Percentiles rank a stretch among this genome's conserved stretches.
phyloP scores from a whole-genome alignment of 2,329 filamentous ascomycete species.

The Aspergillus eucalypticola region DNA sequence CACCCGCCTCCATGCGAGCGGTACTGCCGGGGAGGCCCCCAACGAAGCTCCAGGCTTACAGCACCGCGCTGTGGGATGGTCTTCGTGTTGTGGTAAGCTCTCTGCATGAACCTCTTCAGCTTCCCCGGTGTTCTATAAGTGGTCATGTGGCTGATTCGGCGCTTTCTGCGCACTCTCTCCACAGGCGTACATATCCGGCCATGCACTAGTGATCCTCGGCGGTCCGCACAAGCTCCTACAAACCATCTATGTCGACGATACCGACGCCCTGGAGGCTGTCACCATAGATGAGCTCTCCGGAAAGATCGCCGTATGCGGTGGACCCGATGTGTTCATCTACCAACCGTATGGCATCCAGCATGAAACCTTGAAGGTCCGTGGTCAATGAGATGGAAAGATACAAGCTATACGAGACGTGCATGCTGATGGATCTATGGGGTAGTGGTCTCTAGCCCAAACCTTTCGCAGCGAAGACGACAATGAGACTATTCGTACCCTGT shows the following conservation, averaged over 20 bases:
- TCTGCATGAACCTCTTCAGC: neutral
- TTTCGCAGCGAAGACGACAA: slow-evolving; percentile 48
- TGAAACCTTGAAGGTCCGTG: slow-evolving; percentile 69
- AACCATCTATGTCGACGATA: slow-evolving; percentile 83
- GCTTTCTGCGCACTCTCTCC: slow-evolving; percentile 14
- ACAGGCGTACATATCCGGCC: slow-evolving; percentile 86
- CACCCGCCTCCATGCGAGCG: slow-evolving; percentile 65
- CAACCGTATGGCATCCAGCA: slow-evolving; percentile 70
- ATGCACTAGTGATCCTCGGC: slow-evolving; percentile 79
- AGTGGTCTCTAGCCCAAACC: slow-evolving; percentile 62
- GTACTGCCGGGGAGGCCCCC: slow-evolving; percentile 78
- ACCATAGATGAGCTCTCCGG: slow-evolving; percentile 78
- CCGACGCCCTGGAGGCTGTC: slow-evolving; percentile 69
- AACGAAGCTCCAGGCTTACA: slow-evolving; percentile 74
- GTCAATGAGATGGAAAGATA: slow-evolving; percentile 15
- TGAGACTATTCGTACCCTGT: slow-evolving; percentile 60
- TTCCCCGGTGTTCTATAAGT: neutral
- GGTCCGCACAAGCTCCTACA: slow-evolving; percentile 75
- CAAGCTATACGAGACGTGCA: slow-evolving; percentile 11
- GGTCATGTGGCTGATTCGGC: slow-evolving; percentile 12
- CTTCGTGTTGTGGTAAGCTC: slow-evolving; percentile 70
- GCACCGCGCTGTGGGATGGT: slow-evolving; percentile 71
- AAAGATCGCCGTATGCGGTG: slow-evolving; percentile 77
- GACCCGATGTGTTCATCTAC: slow-evolving; percentile 71
- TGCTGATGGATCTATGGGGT: slow-evolving; percentile 23